phyloP scores from a whole-genome alignment of 139 green algal genomes.

The Ettlia oleoabundans region DNA sequence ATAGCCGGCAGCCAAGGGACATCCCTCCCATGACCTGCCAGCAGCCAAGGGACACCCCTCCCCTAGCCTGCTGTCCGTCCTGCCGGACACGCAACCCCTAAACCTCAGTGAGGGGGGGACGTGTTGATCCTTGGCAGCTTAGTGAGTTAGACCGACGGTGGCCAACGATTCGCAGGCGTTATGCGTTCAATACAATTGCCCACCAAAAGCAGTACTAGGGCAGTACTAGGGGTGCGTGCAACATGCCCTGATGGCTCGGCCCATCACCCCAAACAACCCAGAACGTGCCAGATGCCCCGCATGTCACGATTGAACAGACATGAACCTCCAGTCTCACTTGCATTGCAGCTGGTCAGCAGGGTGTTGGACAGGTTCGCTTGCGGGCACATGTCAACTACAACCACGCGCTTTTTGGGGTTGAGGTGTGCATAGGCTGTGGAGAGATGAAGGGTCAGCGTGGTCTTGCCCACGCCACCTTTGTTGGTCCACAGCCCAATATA shows the following conservation, averaged over 20 bases:
- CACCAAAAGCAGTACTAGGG: too few relatives aligned
- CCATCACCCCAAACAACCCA: not conserved
- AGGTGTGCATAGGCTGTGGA: not conserved
- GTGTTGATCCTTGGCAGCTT: too few relatives aligned
- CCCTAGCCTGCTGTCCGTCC: too few relatives aligned
- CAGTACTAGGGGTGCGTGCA: not conserved
- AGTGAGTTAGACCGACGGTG: too few relatives aligned
- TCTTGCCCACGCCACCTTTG: constrained; percentile 20
- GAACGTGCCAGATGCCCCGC: not conserved
- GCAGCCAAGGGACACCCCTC: too few relatives aligned
- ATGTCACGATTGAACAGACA: too few relatives aligned
- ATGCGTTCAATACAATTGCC: too few relatives aligned
- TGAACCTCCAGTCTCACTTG: not conserved
- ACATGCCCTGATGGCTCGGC: not conserved
- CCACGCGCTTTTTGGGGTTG: not conserved
- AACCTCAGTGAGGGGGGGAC: too few relatives aligned
- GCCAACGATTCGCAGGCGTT: too few relatives aligned
- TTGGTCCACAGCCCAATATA: constrained; percentile 2
- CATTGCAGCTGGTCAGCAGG: not conserved
- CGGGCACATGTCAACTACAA: constrained; percentile 4
- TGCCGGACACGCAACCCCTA: too few relatives aligned
- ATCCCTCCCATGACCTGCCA: too few relatives aligned
- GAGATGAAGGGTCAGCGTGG: constrained; percentile 9
- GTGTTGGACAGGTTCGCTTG: constrained; percentile 23
- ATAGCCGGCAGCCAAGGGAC: too few relatives aligned